phyloP scores from a whole-genome alignment of 495 filamentous ascomycete species.

The Tuber umbilicatum region DNA sequence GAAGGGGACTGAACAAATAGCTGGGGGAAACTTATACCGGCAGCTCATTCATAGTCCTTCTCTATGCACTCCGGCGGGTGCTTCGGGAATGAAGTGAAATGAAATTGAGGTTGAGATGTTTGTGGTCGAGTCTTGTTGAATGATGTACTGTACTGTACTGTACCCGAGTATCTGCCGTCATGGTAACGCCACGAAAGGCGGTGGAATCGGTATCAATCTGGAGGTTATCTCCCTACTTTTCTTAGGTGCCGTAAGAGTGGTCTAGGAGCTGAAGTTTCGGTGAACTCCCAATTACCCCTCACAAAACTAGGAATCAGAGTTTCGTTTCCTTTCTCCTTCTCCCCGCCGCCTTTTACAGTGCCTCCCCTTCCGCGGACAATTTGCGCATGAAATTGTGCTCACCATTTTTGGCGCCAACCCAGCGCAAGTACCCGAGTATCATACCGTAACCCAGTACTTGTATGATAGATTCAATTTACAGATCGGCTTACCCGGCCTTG shows the following conservation, averaged over 20 bases:
- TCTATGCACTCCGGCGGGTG: neutral
- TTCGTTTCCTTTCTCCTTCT: constrained; percentile 7
- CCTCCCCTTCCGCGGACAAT: no score
- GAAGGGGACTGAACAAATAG: neutral
- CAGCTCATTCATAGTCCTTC: neutral
- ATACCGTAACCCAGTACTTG: no score
- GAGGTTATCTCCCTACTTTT: neutral
- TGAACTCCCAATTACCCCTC: neutral
- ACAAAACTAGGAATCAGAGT: neutral
- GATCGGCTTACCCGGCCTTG: constrained; percentile 5
- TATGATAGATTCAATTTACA: neutral
- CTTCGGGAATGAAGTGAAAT: neutral
- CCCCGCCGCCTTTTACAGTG: no score
- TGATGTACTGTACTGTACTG: no score
- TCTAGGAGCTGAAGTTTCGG: neutral
- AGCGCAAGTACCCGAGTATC: no score
- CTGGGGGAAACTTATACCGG: neutral
- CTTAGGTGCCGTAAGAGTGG: neutral
- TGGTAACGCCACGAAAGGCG: neutral
- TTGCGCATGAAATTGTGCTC: no score
- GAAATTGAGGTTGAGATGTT: neutral
- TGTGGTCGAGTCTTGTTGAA: neutral
- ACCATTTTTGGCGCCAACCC: no score
- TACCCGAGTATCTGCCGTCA: neutral
- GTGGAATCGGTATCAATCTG: neutral